Evolutionary conservation across 345 rosid species (phyloP), one percentile per base, ranked within the genome.

Genomic region (Citrus unshiu): DNA sequence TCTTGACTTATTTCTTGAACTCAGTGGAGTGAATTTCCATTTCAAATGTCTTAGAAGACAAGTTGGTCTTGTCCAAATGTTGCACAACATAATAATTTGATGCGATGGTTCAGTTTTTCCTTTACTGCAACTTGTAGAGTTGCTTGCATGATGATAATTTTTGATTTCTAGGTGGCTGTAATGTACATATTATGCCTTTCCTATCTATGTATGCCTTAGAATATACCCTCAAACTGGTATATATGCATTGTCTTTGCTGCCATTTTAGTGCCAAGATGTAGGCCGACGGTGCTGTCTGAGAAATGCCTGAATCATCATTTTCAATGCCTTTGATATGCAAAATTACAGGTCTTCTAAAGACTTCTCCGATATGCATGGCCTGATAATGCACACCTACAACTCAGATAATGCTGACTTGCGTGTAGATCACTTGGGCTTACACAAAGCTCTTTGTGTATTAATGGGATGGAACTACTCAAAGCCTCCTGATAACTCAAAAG

Each of bases 361-460:
- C 75, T 87, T 91, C 82, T 86, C 88, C 73, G 97, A 97, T 88
- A 91, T 86, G 90, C 99, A 97, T 90, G 85, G 87, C 85, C 93
- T 97, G 85, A 86, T 97, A 82, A 84, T 92, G 97, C 99, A 97
- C 87, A 81, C 98, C 32, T 97, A 94, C 94, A 83, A 81, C 91
- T 87, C 88, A 80, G 98, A 94, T 78, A 89, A 88, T 84, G 86
- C 90, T 80, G 94, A 88, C 74, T 82, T 85, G 79, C 98, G 66
- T 75, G 89, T 92, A 92, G 98, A 88, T 82, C 98, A 97, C 89
- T 84, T 94, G 91, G 99, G 98, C 80, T 89, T 97, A 66, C 97
- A 97, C 90, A 93, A 88, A 87, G 98, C 99, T 80, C 89, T 94
- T 13, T 94, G 99, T 88, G 86, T 89, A 77, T 86, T 97, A 87